Conservation (phyloP, 2,329 filamentous ascomycete genomes). For the Conoideocrella luteorostrata region DNA sequence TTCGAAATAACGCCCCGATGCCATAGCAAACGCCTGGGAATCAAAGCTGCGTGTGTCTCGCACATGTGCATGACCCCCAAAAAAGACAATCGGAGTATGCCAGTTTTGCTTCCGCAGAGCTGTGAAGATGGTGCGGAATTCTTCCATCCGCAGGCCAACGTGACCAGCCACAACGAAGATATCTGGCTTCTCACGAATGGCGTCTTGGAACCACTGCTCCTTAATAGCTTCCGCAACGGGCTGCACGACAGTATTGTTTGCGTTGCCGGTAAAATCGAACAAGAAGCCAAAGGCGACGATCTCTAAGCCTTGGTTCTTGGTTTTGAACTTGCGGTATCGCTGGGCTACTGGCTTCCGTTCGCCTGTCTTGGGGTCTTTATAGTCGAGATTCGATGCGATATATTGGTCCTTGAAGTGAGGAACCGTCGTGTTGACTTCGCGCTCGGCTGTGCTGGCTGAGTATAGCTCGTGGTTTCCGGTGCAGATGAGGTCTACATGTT, state of each 20-base stretch:
- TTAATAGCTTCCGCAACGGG: constrained; percentile 73
- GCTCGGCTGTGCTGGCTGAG: constrained; percentile 66
- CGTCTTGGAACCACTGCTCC: constrained; percentile 82
- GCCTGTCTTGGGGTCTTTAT: constrained; percentile 65
- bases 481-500: constrained; percentile 76
- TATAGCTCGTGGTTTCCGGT: constrained; percentile 96
- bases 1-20: constrained; percentile 89
- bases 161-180: constrained; percentile 84
- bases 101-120: constrained; percentile 71
- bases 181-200: constrained; percentile 78
- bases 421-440: constrained; percentile 74
- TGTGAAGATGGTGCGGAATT: constrained; percentile 71
- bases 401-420: constrained; percentile 77
- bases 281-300: constrained; percentile 90
- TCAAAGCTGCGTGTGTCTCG: constrained; percentile 80
- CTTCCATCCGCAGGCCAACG: constrained; percentile 72
- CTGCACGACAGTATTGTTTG: constrained; percentile 83
- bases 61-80: constrained; percentile 86
- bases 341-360: constrained; percentile 69
- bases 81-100: constrained; percentile 83
- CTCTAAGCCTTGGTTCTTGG: constrained; percentile 77
- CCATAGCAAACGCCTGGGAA: constrained; percentile 68
- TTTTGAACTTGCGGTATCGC: constrained; percentile 83
- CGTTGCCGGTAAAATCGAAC: constrained; percentile 87
- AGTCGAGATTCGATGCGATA: constrained; percentile 88